Conservation (phyloP, 2,329 filamentous ascomycete species). For the Cercospora sp. region DNA sequence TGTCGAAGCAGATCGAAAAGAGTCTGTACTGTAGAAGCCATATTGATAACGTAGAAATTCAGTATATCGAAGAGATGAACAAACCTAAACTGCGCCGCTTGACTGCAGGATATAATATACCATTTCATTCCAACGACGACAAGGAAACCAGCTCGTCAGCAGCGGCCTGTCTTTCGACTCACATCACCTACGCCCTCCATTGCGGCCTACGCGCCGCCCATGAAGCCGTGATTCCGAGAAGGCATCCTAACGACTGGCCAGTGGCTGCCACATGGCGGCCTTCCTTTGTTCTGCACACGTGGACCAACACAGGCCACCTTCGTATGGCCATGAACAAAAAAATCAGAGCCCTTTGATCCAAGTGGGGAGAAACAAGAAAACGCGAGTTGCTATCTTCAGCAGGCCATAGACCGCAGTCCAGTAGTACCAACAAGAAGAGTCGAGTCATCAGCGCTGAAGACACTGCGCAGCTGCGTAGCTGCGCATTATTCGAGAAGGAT, state of each 20-base stretch:
- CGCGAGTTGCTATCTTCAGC: not conserved
- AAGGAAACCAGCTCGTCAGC: not conserved
- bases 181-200: not conserved
- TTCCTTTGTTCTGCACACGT: slow-evolving; percentile 6
- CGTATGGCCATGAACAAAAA: not conserved
- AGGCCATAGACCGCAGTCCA: not conserved
- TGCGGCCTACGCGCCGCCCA: not conserved
- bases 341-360: slow-evolving; percentile 2
- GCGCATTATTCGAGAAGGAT: not conserved
- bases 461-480: not conserved
- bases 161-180: not conserved
- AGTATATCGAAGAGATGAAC: not conserved
- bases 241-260: not conserved
- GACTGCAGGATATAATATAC: not conserved
- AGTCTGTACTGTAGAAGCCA: slow-evolving; percentile 5
- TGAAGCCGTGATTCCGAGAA: not conserved
- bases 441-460: not conserved
- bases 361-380: not conserved
- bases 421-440: not conserved
- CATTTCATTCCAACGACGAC: not conserved
- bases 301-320: not conserved
- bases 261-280: slow-evolving; percentile 12
- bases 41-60: not conserved
- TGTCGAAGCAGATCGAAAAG: slow-evolving; percentile 1
- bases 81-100: not conserved